Percentiles rank a stretch among this genome's conserved stretches.
Conservation (phyloP, 768 basidiomycete species). For the Boletus patriciae region DNA sequence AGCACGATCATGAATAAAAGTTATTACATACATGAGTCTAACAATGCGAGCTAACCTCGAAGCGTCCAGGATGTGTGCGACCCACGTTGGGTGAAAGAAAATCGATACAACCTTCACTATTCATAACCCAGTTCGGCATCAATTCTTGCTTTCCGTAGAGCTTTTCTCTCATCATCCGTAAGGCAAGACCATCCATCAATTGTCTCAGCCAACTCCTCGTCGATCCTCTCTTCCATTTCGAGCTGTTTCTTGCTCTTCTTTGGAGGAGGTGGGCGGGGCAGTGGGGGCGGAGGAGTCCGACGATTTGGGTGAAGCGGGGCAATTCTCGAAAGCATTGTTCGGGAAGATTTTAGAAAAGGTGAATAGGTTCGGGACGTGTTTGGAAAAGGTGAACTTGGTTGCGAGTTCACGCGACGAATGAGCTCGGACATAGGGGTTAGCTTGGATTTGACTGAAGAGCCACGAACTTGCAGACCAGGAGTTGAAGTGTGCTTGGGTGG, state of each 20-base stretch:
- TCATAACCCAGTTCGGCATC: constrained; percentile 66
- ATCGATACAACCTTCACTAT: constrained; percentile 4
- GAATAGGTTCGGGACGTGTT: constrained; percentile 47
- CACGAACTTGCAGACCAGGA: constrained; percentile 14
- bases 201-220: constrained; percentile 73
- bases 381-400: constrained; percentile 56
- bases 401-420: constrained; percentile 67
- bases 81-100: background rate
- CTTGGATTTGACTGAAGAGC: constrained; percentile 52
- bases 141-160: constrained; percentile 58
- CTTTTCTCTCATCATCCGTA: constrained; percentile 45
- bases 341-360: constrained; percentile 64
- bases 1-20: background rate
- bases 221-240: constrained; percentile 75
- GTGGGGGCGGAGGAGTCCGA: constrained; percentile 70
- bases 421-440: constrained; percentile 72
- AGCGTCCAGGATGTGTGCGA: background rate
- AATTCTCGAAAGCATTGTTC: constrained; percentile 60
- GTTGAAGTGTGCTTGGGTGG: constrained; percentile 10
- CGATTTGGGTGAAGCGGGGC: constrained; percentile 77
- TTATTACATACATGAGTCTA: constrained; percentile 4
- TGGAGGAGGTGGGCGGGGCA: constrained; percentile 65
- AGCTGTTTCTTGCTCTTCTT: constrained; percentile 82
- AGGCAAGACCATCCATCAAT: constrained; percentile 61
- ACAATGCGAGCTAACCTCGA: background rate